Evolutionary conservation across 345 rosid species (phyloP), one percentile per base, ranked within the genome.

Genomic region (Dovyalis caffra): DNA sequence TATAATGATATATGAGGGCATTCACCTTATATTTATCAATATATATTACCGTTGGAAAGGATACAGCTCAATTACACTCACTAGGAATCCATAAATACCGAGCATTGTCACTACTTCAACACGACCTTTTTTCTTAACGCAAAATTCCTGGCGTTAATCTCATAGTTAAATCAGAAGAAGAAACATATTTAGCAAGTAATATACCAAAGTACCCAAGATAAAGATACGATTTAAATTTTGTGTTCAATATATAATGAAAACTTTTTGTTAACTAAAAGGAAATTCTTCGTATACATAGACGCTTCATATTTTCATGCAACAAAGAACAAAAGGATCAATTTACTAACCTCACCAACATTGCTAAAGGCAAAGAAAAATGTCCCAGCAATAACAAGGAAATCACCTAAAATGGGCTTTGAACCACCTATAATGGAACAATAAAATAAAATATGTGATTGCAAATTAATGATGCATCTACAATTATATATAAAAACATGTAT

Each of bases 281-380:
- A 14, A 14, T 43, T 43, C 47, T 43, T 43, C 18, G 1, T 43
- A 12, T n/a, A n/a, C n/a, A n/a, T n/a, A 12, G 47, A 43, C 14
- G 40, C 37, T 25, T 72, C 45, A 37, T 21, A 64, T 6, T 12
- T 57, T 28, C 67, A 32, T 23, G 32, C 12, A 37, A 8, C 16
- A n/a, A n/a, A n/a, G n/a, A n/a, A n/a, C n/a, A n/a, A n/a, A n/a
- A n/a, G n/a, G n/a, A n/a, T n/a, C n/a, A 31, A 64, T 80, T 70
- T 5, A 61, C 82, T 61, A 64, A 88, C 94, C 88, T 86, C 85
- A 28, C 88, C 84, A 74, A 87, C 90, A 78, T 88, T 88, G 83
- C 88, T 86, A 69, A 84, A 68, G 25, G 88, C 83, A 56, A 83
- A 82, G 84, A 86, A 86, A 68, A 88, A 1, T 14, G 88, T 88